These are phyloP conservation scores for Rhododendron molle DNA, from an alignment of 148 eudicot species.

Conservation along the genomic window DNA sequence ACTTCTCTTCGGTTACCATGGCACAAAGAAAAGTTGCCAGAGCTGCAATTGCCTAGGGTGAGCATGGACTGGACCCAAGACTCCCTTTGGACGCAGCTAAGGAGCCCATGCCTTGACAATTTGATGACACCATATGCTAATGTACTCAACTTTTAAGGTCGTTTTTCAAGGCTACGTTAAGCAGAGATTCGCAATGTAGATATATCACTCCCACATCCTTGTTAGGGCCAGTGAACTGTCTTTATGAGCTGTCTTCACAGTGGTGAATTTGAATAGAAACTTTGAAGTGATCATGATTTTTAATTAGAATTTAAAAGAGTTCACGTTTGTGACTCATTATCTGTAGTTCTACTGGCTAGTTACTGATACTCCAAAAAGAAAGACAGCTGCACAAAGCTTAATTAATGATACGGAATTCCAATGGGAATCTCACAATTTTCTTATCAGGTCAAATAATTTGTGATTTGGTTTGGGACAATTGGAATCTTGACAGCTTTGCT, in stretches of 20 bases:
- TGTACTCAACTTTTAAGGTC: slow-evolving; percentile 20
- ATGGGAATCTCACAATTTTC: background rate
- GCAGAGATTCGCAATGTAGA: background rate
- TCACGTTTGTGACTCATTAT: background rate
- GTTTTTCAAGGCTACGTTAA: background rate
- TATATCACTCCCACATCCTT: background rate
- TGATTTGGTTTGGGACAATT: background rate
- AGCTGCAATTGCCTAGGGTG: slow-evolving; percentile 55
- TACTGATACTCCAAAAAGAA: background rate
- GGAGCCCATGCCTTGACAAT: slow-evolving; percentile 82
- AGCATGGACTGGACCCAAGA: slow-evolving; percentile 62
- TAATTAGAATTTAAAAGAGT: background rate
- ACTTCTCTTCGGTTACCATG: slow-evolving; percentile 20
- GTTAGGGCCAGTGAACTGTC: background rate
- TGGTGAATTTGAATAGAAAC: background rate
- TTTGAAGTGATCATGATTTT: background rate
- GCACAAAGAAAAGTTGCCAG: slow-evolving; percentile 10
- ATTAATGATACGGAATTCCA: background rate
- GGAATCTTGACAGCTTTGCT: slow-evolving; percentile 2
- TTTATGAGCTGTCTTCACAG: background rate
- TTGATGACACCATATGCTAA: slow-evolving; percentile 21
- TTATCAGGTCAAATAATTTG: background rate
- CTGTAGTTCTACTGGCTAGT: background rate
- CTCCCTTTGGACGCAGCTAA: slow-evolving; percentile 32
- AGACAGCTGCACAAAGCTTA: background rate